Evolutionary conservation across 371 early-diverging fungal genomes (phyloP).

Genomic region (Apophysomyces sp.): DNA sequence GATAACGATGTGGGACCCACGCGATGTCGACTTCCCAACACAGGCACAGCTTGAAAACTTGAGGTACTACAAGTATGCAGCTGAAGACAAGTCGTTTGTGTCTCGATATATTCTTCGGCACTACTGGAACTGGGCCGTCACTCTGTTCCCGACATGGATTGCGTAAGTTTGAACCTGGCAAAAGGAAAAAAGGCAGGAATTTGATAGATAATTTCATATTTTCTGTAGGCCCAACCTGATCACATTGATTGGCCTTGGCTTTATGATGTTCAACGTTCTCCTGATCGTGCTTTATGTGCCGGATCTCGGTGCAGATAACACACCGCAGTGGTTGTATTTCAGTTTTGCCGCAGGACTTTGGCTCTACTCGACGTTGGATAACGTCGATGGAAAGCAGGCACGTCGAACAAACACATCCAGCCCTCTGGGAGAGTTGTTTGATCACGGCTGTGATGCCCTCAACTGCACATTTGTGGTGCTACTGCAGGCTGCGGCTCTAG

Average conservation of each 20-base stretch:
- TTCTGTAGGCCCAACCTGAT: conserved; percentile 91
- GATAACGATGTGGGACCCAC: conserved; percentile 12
- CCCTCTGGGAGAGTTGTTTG: conserved; percentile 96
- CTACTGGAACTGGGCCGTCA: conserved; percentile 91
- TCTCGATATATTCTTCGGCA: conserved; percentile 80
- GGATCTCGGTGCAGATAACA: conserved; percentile 61
- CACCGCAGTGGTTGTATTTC: conserved; percentile 87
- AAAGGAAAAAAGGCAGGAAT: background rate
- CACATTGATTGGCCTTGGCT: conserved; percentile 94
- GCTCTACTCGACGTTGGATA: conserved; percentile 96
- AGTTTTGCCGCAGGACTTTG: conserved; percentile 87
- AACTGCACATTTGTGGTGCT: conserved; percentile 87
- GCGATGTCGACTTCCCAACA: conserved; percentile 25
- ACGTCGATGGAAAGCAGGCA: conserved; percentile 99
- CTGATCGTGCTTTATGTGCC: conserved; percentile 72
- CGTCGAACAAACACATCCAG: conserved; percentile 89
- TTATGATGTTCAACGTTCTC: conserved; percentile 81
- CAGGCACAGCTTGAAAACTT: conserved; percentile 74
- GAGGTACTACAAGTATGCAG: conserved; percentile 79
- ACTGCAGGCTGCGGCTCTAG: conserved; percentile 84
- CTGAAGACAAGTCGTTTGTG: conserved; percentile 86
- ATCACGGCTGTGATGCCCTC: conserved; percentile 92
- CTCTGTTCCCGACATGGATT: conserved; percentile 89
- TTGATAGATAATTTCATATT: background rate
- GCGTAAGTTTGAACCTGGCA: conserved; percentile 63